Percentiles rank a stretch among this genome's conserved stretches.
phyloP scores from a whole-genome alignment of 495 filamentous ascomycete species.

The Beverwykella pulmonaria region DNA sequence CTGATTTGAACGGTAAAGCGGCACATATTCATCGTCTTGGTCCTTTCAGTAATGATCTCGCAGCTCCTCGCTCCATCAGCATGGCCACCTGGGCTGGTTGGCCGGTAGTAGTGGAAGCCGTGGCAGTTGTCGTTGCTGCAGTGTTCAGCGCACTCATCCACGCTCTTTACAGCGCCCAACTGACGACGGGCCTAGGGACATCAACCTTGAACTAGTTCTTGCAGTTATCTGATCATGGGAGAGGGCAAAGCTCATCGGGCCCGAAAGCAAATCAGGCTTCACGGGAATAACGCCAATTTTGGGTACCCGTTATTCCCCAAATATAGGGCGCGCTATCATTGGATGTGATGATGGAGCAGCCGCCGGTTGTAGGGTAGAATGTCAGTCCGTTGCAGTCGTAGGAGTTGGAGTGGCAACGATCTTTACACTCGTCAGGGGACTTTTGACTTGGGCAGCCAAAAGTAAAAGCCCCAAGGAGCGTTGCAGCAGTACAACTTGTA shows the following conservation, averaged over 20 bases:
- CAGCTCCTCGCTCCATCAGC: constrained; percentile 11
- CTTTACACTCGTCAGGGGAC: constrained; percentile 6
- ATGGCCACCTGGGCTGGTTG: neutral
- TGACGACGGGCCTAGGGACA: neutral
- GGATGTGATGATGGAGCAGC: no score
- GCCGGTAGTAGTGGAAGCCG: constrained; percentile 17
- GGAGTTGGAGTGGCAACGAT: constrained; percentile 2
- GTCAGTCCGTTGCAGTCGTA: constrained; percentile 16
- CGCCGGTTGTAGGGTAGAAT: no score
- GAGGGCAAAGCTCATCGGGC: constrained; percentile 13
- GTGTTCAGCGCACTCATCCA: neutral
- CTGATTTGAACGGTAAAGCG: neutral
- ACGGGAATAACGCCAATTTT: no score
- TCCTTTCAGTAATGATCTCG: constrained; percentile 9
- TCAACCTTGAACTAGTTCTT: constrained; percentile 7
- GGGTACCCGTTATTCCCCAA: no score
- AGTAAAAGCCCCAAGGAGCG: constrained; percentile 10
- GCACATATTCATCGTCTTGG: neutral
- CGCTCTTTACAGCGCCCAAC: neutral
- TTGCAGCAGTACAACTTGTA: constrained; percentile 20
- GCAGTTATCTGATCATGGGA: constrained; percentile 25
- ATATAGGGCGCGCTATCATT: no score
- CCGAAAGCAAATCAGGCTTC: no score
- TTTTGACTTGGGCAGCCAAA: constrained; percentile 12
- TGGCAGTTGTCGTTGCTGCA: neutral